Evolutionary conservation across 257 asterid genomes (phyloP), one percentile per base, ranked within the genome.

Genomic region (Primulina eburnea): DNA sequence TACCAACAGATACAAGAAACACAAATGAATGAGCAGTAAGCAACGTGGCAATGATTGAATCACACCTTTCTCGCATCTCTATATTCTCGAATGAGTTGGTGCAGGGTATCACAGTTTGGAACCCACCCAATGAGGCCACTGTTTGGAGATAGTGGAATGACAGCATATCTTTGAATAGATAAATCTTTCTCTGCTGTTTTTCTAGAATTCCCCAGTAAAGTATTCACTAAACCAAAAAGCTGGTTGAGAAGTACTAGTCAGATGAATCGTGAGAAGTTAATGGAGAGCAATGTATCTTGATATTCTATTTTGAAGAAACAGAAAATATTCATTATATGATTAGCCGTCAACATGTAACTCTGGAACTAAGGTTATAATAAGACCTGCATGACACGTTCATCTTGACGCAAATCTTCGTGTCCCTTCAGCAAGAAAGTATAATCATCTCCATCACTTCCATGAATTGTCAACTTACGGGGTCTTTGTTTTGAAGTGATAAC

Each of bases 341-440:
- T 55, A 68, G 61, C 66, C 30, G 60, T 57, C 50, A 71, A 28
- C 53, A 28, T 5, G n/a, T 16, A 28, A 34, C 71, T 29, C 35
- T 28, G 24, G 14, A 11, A 16, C 21, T 18, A 18, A 50, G 17
- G 58, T 63, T 12, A 43, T 32, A 60, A 68, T 50, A 65, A 65
- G 24, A 94, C 99, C 99, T 94, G 99, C 99, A 94, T 94, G 73
- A 94, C 99, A 73, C 99, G 99, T 82, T 94, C 99, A 82, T 94
- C 99, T 80, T 94, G 99, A 69, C 99, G 98, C 64, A 94, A 83
- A 80, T 94, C 99, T 81, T 94, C 99, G 73, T 94, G 98, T 67
- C 98, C 99, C 81, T 94, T 94, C 70, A 94, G 83, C 87, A 94
- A 77, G 78, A 94, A 94, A 73, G 99, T 96, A 79, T 94, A 81